Evolutionary conservation across 2,329 filamentous ascomycete genomes (phyloP), one percentile per base, ranked within the genome.

Genomic region (Parastagonospora avenae): DNA sequence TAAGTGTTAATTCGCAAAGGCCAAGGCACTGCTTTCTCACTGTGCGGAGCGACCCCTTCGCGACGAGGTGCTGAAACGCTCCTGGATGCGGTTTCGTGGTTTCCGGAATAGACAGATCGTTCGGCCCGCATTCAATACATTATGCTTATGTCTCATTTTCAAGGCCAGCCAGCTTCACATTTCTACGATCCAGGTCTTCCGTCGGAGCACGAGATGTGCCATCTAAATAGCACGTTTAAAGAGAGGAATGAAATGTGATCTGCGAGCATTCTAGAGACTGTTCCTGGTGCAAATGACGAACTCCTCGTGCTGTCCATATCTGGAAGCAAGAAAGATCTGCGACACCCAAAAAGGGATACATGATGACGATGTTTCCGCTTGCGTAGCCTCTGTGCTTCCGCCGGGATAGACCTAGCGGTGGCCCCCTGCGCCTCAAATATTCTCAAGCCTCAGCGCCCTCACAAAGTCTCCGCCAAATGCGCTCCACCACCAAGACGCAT

Each of bases 391-490:
- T 47, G 44, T 47, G 37, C 24, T 15, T 42, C 45, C 45, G 28
- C 44, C 15, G 41, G 44, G 31, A 42, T 48, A 27, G 24, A 37
- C 32, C 39, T 11, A 9, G 30, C 32, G 31, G 39, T 12, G 12
- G 24, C 41, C 28, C 19, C 19, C 19, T 24, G 33, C 35, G 33
- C 38, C 43, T 39, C 38, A 43, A 24, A 24, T 29, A 12, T 24
- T 40, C 27, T 33, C 31, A 44, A 45, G 45, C 36, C 38, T 49
- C 52, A 35, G 19, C 19, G 19, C 19, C 19, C 19, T 24, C 47
- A 46, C 42, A n/a, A 19, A 19, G 8, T 27, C 24, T 31, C 14
- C 36, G 48, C 42, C 31, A 37, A 42, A 38, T 19, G 27, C 16
- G 24, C 42, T 37, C 32, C 32, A 45, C 32, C 32, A 27, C n/a